phyloP scores from a whole-genome alignment of 1,284 basidiomycete species.

The Ustilago tritici region DNA sequence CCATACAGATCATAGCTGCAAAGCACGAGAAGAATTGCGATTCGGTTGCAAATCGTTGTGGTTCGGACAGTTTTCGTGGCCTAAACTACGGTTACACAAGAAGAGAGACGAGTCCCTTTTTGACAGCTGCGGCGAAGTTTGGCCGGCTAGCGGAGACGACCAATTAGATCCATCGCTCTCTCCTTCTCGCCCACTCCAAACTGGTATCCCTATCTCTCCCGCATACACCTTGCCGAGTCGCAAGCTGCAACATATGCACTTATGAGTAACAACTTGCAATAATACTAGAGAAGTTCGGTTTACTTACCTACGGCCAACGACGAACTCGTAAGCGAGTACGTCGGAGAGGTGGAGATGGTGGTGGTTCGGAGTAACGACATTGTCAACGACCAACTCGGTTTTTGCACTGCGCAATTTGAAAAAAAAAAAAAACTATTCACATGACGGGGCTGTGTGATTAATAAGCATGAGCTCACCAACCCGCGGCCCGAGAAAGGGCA shows the following conservation, averaged over 20 bases:
- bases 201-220: not conserved
- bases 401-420: too few relatives aligned
- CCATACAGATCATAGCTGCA: constrained; percentile 4
- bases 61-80: too few relatives aligned
- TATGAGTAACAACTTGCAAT: not conserved
- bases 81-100: not conserved
- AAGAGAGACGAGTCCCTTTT: not conserved
- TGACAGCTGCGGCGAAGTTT: constrained; percentile 9
- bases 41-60: not conserved
- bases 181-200: not conserved
- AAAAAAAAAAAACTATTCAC: too few relatives aligned
- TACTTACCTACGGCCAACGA: too few relatives aligned
- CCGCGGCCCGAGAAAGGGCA: too few relatives aligned
- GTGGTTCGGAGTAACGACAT: too few relatives aligned
- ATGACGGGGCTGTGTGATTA: too few relatives aligned
- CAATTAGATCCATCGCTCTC: not conserved
- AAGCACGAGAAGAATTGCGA: not conserved
- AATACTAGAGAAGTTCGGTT: not conserved
- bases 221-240: not conserved
- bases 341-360: too few relatives aligned
- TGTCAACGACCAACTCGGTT: too few relatives aligned
- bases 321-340: too few relatives aligned
- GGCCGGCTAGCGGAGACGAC: not conserved
- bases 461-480: too few relatives aligned
- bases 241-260: not conserved